Evolutionary conservation across 108 stramenopile species (phyloP), one percentile per base, ranked within the genome.

Genomic region (Fragilaria crotonensis): DNA sequence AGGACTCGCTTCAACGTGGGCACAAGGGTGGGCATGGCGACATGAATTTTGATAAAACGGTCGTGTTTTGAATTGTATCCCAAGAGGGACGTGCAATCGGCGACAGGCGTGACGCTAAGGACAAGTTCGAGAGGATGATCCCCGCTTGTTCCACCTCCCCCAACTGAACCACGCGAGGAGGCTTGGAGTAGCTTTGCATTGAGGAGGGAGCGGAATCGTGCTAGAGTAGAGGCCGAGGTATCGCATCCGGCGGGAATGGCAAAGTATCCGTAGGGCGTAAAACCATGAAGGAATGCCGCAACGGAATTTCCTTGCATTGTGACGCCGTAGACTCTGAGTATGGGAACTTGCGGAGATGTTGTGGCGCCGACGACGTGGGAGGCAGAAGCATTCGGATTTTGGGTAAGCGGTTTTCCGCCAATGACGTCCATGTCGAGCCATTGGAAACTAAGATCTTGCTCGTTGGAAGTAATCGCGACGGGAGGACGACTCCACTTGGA

Each of bases 371-470:
- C 68, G 25, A 86, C 73, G 11, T 58, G 53, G 25, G 75, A 73
- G 5, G 60, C 51, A n/a, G n/a, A n/a, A 4, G 70, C 62, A 57
- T 85, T 89, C 44, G 93, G 92, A 63, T 95, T 87, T 48, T 61
- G 26, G 1, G 45, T 18, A 30, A 98, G 73, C 0, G 93, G 90
- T 19, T 65, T 27, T 5, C 95, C 97, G 9, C 83, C 64, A 25
- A 90, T 74, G 76, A 96, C 90, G 67, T 99, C 98, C 55, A 98
- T 89, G 72, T 99, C 97, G 30, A 98, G 63, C 96, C 98, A 99
- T 69, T 99, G 96, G 21, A 96, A 62, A 31, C 79, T 76, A 25
- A 93, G 56, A 46, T 86, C 83, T 18, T 60, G 30, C 7, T 71
- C 31, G 48, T 66, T 60, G 48, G 75, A 72, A 0, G 59, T 30